Evolutionary conservation across 2,329 filamentous ascomycete species (phyloP).

Genomic region (Exophiala spinifera): DNA sequence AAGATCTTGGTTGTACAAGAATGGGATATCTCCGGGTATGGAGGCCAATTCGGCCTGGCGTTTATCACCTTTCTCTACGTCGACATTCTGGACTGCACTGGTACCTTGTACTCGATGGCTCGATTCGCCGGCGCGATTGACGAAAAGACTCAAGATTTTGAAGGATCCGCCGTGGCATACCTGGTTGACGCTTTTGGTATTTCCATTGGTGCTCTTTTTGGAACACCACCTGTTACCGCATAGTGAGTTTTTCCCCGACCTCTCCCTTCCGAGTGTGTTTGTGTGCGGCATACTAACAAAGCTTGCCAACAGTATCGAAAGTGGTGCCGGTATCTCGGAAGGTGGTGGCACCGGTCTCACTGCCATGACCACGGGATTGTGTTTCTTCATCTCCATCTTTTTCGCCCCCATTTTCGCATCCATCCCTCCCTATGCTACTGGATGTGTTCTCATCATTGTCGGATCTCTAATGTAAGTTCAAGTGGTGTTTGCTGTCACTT

Average conservation of each 20-base stretch:
- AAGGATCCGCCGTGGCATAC: constrained; percentile 79
- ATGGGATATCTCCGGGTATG: constrained; percentile 67
- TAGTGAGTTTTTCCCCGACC: constrained; percentile 50
- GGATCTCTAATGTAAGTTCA: constrained; percentile 82
- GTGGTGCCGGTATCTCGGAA: constrained; percentile 85
- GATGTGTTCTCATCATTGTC: constrained; percentile 81
- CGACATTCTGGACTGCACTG: constrained; percentile 82
- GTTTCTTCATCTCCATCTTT: constrained; percentile 84
- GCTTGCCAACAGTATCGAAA: constrained; percentile 58
- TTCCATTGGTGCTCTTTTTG: constrained; percentile 74
- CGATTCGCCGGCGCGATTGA: constrained; percentile 78
- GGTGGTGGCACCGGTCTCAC: constrained; percentile 84
- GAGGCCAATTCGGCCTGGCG: constrained; percentile 75
- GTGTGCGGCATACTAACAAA: no score
- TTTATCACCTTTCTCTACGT: constrained; percentile 88
- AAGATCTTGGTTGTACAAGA: constrained; percentile 67
- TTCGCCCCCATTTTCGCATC: constrained; percentile 89
- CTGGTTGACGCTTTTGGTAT: constrained; percentile 77
- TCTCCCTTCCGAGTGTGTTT: no score
- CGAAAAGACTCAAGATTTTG: constrained; percentile 79
- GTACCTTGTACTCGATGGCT: constrained; percentile 86
- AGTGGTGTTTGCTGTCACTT: neutral
- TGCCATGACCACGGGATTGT: constrained; percentile 71
- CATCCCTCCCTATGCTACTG: constrained; percentile 85
- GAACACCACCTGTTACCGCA: constrained; percentile 76